Evolutionary conservation across 2,329 filamentous ascomycete species (phyloP).

Genomic region (Lecanicillium sp.): DNA sequence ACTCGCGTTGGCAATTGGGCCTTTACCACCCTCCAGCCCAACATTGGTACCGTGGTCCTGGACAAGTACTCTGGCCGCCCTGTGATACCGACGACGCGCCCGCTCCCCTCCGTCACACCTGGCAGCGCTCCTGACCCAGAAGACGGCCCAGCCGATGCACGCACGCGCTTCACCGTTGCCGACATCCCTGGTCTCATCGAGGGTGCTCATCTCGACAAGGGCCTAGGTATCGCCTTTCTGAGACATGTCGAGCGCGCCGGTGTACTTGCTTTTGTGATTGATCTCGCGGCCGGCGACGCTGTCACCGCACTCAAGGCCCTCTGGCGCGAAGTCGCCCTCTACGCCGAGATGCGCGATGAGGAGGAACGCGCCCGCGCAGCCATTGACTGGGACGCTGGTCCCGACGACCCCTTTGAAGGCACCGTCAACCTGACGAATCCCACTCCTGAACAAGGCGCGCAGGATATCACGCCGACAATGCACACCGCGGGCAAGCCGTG

Average conservation of each 20-base stretch:
- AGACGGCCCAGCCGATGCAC: constrained; percentile 43
- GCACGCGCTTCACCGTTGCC: constrained; percentile 84
- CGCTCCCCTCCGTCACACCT: constrained; percentile 23
- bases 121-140: constrained; percentile 26
- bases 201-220: constrained; percentile 85
- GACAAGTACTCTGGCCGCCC: constrained; percentile 80
- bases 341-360: constrained; percentile 72
- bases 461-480: constrained; percentile 33
- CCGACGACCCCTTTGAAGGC: constrained; percentile 25
- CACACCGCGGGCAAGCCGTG: constrained; percentile 90
- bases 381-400: constrained; percentile 55
- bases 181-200: constrained; percentile 94
- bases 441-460: neutral
- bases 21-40: constrained; percentile 91
- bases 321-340: constrained; percentile 86
- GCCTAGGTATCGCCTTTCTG: constrained; percentile 84
- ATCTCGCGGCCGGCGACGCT: constrained; percentile 74
- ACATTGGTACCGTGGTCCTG: constrained; percentile 91
- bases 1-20: constrained; percentile 91
- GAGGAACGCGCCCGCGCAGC: constrained; percentile 56
- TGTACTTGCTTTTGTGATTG: constrained; percentile 89
- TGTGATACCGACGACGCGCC: constrained; percentile 30
- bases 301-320: constrained; percentile 71
- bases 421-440: constrained; percentile 15
- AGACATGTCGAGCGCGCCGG: constrained; percentile 91